Evolutionary conservation across 192 early-diverging fungal species (phyloP).

Genomic region (Chytriomyces sp.): DNA sequence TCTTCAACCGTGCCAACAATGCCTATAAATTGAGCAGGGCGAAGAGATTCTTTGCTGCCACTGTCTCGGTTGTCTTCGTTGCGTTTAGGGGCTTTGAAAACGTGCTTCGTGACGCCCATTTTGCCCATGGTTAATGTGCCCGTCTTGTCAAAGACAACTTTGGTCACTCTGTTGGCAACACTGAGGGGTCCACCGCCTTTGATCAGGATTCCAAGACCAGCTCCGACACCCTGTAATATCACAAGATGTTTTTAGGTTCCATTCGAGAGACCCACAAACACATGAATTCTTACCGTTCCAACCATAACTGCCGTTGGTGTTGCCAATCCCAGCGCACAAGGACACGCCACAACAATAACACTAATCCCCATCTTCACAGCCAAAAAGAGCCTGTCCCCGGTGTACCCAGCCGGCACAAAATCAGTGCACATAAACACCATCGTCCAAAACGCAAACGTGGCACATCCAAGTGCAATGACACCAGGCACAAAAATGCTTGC

Average conservation of each 20-base stretch:
- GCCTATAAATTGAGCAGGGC: conserved; percentile 51
- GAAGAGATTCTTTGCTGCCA: conserved; percentile 21
- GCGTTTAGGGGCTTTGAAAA: not conserved
- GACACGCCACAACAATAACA: conserved; percentile 96
- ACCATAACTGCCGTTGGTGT: conserved; percentile 99
- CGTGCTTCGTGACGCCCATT: conserved; percentile 42
- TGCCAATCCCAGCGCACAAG: conserved; percentile 94
- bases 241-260: no score
- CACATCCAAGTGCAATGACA: conserved; percentile 73
- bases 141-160: conserved; percentile 97
- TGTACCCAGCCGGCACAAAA: conserved; percentile 20
- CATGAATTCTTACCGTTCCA: conserved; percentile 62
- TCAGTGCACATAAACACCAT: conserved; percentile 47
- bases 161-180: conserved; percentile 77
- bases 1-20: conserved; percentile 81
- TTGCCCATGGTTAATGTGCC: conserved; percentile 87
- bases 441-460: conserved; percentile 82
- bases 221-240: conserved; percentile 74
- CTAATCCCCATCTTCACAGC: conserved; percentile 75
- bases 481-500: conserved; percentile 91
- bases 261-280: no score
- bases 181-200: conserved; percentile 92
- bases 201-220: conserved; percentile 92
- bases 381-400: conserved; percentile 18
- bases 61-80: not conserved